Conservation (phyloP, 2,329 filamentous ascomycete genomes). For the Aureobasidium sp. region DNA sequence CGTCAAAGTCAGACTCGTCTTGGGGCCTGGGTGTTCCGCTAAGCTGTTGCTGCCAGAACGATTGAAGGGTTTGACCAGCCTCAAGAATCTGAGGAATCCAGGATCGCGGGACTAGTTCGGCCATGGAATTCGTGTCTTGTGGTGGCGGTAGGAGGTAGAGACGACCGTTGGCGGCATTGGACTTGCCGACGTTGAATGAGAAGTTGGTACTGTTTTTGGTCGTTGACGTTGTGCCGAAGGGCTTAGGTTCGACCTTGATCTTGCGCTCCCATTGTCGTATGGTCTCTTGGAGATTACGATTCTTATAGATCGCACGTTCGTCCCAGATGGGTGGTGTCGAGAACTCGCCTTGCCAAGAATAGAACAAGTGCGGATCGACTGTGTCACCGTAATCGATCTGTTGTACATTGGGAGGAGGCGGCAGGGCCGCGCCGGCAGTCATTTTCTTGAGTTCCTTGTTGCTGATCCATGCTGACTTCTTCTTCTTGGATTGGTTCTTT, state of each 20-base stretch:
- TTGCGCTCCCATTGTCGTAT: not conserved
- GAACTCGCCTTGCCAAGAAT: not conserved
- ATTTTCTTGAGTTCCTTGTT: constrained; percentile 1
- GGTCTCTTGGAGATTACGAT: not conserved
- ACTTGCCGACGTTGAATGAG: not conserved
- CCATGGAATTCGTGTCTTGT: constrained; percentile 1
- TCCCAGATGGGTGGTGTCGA: not conserved
- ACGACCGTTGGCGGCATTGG: not conserved
- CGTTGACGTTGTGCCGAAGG: not conserved
- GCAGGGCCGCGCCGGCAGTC: not conserved
- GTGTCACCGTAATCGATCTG: not conserved
- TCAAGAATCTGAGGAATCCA: constrained; percentile 26
- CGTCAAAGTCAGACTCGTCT: constrained; percentile 24
- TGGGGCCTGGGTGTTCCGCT: constrained; percentile 20
- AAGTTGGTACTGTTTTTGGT: not conserved
- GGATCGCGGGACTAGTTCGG: constrained; percentile 24
- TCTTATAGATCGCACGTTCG: not conserved
- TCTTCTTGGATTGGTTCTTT: not conserved
- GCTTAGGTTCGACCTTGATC: not conserved
- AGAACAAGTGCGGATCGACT: constrained; percentile 1
- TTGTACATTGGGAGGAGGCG: not conserved
- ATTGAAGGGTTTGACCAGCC: constrained; percentile 19
- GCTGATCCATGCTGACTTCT: constrained; percentile 17
- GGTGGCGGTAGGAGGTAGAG: constrained; percentile 7
- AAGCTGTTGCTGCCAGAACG: constrained; percentile 27